A percentile compares a stretch with the other conserved stretches of the same genome.
phyloP scores from a whole-genome alignment of 768 basidiomycete species.

The Trametes punicea region DNA sequence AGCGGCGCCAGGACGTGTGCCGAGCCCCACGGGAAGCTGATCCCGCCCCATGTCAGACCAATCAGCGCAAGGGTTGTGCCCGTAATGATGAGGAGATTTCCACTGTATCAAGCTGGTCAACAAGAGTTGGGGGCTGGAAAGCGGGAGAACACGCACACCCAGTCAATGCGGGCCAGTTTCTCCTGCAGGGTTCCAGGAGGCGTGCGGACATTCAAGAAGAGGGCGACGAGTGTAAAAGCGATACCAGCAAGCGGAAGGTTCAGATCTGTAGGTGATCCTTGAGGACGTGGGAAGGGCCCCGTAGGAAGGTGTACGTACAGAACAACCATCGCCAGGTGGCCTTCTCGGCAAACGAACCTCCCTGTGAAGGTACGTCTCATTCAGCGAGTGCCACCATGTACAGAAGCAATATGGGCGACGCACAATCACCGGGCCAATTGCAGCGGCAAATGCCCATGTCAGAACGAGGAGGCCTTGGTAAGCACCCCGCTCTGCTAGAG shows the following conservation, averaged over 20 bases:
- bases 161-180: slow-evolving; percentile 30
- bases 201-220: slow-evolving; percentile 16
- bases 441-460: slow-evolving; percentile 29
- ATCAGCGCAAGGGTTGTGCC: slow-evolving; percentile 21
- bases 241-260: slow-evolving; percentile 5
- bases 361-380: not conserved
- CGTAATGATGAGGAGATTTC: slow-evolving; percentile 25
- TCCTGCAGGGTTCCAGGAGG: slow-evolving; percentile 18
- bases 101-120: slow-evolving; percentile 17
- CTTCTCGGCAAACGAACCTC: slow-evolving; percentile 27
- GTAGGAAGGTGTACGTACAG: slow-evolving; percentile 9
- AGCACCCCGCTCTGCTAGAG: slow-evolving; percentile 36
- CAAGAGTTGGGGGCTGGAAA: too few species aligned
- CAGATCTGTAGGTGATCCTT: not conserved
- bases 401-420: not conserved
- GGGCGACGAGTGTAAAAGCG: slow-evolving; percentile 2
- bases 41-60: slow-evolving; percentile 35
- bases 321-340: slow-evolving; percentile 21
- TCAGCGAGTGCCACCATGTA: not conserved
- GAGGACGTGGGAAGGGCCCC: not conserved
- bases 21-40: slow-evolving; percentile 33
- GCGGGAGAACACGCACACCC: not conserved
- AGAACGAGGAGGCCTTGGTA: slow-evolving; percentile 29
- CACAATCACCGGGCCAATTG: slow-evolving; percentile 29
- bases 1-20: slow-evolving; percentile 35